These are phyloP conservation scores for Fusarium poae DNA, from an alignment of 2,329 filamentous ascomycete genomes.

Conservation along the genomic window DNA sequence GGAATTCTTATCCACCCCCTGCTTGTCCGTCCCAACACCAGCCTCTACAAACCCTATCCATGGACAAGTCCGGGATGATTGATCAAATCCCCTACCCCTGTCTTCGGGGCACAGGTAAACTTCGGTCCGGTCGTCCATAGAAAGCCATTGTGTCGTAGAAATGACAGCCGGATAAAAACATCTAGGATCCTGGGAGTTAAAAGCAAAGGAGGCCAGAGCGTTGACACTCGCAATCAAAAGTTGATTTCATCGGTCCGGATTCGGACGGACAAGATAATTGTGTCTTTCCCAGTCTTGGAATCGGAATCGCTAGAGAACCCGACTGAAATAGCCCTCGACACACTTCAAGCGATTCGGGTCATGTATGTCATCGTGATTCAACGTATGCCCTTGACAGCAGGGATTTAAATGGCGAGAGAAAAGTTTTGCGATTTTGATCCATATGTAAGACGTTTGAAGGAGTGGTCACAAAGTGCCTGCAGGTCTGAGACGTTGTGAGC, in stretches of 20 bases:
- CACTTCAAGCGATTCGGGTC: slow-evolving; percentile 12
- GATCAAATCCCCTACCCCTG: slow-evolving; percentile 36
- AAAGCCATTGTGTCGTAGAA: slow-evolving; percentile 37
- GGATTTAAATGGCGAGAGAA: slow-evolving; percentile 15
- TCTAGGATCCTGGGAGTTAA: slow-evolving; percentile 39
- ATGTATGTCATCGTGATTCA: slow-evolving; percentile 17
- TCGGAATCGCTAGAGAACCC: background rate
- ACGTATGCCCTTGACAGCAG: slow-evolving; percentile 12
- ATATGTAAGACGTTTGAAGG: slow-evolving; percentile 20
- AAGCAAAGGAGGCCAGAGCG: slow-evolving; percentile 36
- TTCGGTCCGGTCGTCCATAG: slow-evolving; percentile 45
- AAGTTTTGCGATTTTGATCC: slow-evolving; percentile 23
- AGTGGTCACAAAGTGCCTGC: slow-evolving; percentile 26
- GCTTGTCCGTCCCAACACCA: slow-evolving; percentile 33
- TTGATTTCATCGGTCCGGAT: slow-evolving; percentile 34
- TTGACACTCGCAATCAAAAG: slow-evolving; percentile 43
- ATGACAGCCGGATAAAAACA: slow-evolving; percentile 40
- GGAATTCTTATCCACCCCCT: slow-evolving; percentile 45
- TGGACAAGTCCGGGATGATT: slow-evolving; percentile 35
- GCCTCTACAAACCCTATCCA: slow-evolving; percentile 43
- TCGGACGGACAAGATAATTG: slow-evolving; percentile 4
- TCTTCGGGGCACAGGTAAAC: slow-evolving; percentile 45
- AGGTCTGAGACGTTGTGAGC: slow-evolving; percentile 45
- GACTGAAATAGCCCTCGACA: slow-evolving; percentile 2
- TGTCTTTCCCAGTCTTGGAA: slow-evolving; percentile 9